Evolutionary conservation across 805 yeast genomes (phyloP), one percentile per base, ranked within the genome.

Genomic region (Wickerhamiella sorbophila): DNA sequence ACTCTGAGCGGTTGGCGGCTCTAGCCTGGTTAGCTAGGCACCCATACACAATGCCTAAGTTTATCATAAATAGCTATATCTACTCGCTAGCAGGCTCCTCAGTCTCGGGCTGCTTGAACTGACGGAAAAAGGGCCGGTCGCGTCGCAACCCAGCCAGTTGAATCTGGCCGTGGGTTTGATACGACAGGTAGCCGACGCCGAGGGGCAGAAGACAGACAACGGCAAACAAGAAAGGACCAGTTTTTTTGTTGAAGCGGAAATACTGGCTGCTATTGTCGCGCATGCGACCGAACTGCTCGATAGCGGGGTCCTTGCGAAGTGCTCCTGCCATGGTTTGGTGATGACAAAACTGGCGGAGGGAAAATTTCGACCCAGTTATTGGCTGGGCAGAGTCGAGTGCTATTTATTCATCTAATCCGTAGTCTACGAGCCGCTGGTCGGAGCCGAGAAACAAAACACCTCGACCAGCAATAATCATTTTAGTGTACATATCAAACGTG

Each of bases 251-350:
- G 49, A 57, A 38, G 39, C 54, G 49, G 52, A 58, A 58, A 48
- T 52, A 36, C 43, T 55, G 48, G 33, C 49, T 50, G 33, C 53
- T 43, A 46, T 52, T 52, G 31, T 45, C 55, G 42, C 60, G 54
- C 61, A 56, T 55, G 39, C 51, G 54, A 48, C 52, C 55, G 48
- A 54, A 58, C 52, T 50, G 52, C 54, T 58, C 62, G 41, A 58
- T 56, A 33, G 59, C 61, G 38, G 54, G 51, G 36, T 58, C 62
- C 38, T 55, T 51, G 46, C 52, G 51, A 31, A 58, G 56, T 36
- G 55, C 60, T 38, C 56, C 56, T 17, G 52, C 56, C 56, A 52
- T 52, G n/a, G 18, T 14, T 22, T 8, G 8, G 4, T 18, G 35
- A 19, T 21, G 40, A 36, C 16, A 36, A 26, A 24, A 29, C 26